These are phyloP conservation scores for Aegilops longissima DNA, from an alignment of 176 grass and related monocot species.

Conservation along the genomic window DNA sequence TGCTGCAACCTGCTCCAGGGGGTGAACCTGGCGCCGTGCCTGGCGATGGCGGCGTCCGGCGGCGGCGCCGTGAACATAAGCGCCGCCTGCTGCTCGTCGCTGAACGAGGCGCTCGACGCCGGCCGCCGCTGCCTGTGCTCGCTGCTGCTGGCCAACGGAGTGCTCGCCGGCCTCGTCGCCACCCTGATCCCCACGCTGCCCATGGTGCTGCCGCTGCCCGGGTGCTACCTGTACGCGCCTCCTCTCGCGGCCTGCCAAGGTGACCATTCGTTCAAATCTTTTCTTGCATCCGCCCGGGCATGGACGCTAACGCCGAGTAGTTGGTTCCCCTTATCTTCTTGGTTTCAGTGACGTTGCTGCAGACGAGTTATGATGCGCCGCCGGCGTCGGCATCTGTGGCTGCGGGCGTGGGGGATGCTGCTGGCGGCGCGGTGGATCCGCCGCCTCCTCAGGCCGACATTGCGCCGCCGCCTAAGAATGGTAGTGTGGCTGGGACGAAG, in stretches of 20 bases:
- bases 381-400: background rate
- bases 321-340: background rate
- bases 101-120: slow-evolving; percentile 39
- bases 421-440: background rate
- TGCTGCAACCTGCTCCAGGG: slow-evolving; percentile 29
- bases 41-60: background rate
- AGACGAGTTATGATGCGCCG: background rate
- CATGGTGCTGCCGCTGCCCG: slow-evolving; percentile 33
- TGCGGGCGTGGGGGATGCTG: background rate
- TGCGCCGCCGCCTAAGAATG: background rate
- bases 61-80: slow-evolving; percentile 24
- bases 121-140: slow-evolving; percentile 41
- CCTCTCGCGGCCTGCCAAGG: slow-evolving; percentile 32
- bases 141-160: slow-evolving; percentile 24
- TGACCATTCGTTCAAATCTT: background rate
- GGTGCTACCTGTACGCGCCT: slow-evolving; percentile 31
- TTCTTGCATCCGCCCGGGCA: background rate
- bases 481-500: background rate
- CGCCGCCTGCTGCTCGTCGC: slow-evolving; percentile 34
- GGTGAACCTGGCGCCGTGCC: slow-evolving; percentile 33
- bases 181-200: slow-evolving; percentile 13
- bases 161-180: slow-evolving; percentile 33
- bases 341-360: slow-evolving; percentile 13
- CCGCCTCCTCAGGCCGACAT: background rate
- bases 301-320: background rate